Conservation (phyloP, 2,329 filamentous ascomycete species). For the Calonectria pauciramosa region DNA sequence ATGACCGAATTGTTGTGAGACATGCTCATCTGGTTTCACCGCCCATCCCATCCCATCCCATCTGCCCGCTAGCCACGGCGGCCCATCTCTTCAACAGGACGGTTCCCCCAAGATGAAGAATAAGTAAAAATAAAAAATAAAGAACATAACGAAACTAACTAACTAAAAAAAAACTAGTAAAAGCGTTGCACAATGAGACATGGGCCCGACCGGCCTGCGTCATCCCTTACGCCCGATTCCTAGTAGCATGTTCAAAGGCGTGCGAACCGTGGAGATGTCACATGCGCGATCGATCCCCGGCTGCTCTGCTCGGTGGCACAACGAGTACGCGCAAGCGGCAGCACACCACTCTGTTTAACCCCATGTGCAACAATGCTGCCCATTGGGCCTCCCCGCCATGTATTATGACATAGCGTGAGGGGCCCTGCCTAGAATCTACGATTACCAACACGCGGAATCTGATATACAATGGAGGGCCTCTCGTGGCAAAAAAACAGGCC, state of each 20-base stretch:
- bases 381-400: not conserved
- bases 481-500: not conserved
- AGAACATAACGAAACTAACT: not conserved
- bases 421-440: not conserved
- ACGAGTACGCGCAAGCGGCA: not conserved
- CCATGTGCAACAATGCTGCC: not conserved
- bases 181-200: constrained; percentile 21
- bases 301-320: not conserved
- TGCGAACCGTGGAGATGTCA: constrained; percentile 13
- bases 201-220: constrained; percentile 9
- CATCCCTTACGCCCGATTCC: constrained; percentile 15
- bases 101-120: not conserved
- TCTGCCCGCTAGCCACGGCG: not conserved
- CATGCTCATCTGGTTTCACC: constrained; percentile 9
- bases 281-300: constrained; percentile 13
- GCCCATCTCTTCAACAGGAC: not conserved
- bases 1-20: constrained; percentile 18
- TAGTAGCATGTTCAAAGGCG: constrained; percentile 1
- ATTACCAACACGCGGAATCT: not conserved
- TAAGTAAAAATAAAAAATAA: not conserved
- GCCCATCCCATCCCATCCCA: not conserved
- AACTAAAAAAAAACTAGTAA: no score
- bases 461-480: not conserved
- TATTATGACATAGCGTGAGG: not conserved
- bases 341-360: not conserved